phyloP scores from a whole-genome alignment of 2,329 filamentous ascomycete genomes.

The Neurospora sp. region DNA sequence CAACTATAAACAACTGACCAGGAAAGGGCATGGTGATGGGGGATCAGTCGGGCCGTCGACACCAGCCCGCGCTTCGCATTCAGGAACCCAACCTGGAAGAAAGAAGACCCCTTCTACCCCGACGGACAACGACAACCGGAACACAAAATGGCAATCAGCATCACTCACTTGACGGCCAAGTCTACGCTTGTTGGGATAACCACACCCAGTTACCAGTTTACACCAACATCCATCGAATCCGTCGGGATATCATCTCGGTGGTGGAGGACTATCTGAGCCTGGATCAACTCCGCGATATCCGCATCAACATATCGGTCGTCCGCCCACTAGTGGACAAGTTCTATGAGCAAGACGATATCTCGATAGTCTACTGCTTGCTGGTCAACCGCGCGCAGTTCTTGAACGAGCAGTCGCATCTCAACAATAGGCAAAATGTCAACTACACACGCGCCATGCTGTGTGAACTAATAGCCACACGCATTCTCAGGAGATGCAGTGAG shows the following conservation, averaged over 20 bases:
- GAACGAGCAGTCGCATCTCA: conserved; percentile 64
- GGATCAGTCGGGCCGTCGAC: not conserved
- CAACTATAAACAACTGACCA: not conserved
- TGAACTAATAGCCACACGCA: conserved; percentile 69
- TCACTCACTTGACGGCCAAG: conserved; percentile 29
- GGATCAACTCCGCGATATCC: conserved; percentile 69
- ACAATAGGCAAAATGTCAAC: conserved; percentile 73
- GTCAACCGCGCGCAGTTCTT: conserved; percentile 76
- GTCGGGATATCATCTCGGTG: conserved; percentile 52
- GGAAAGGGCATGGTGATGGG: not conserved
- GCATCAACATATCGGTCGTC: conserved; percentile 73
- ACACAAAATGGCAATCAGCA: conserved; percentile 5
- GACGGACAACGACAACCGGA: conserved; percentile 17
- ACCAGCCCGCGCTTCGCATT: conserved; percentile 11
- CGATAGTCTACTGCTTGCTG: conserved; percentile 74
- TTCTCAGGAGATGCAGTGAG: conserved; percentile 70
- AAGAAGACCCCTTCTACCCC: conserved; percentile 23
- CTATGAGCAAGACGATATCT: conserved; percentile 70
- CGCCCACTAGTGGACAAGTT: conserved; percentile 76
- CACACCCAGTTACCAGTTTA: conserved; percentile 62
- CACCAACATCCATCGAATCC: conserved; percentile 65
- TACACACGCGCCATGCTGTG: conserved; percentile 69
- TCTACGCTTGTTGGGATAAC: conserved; percentile 46
- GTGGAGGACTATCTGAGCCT: conserved; percentile 56
- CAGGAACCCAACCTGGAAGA: conserved; percentile 13